These are phyloP conservation scores for Geosmithia putterillii DNA, from an alignment of 2,329 filamentous ascomycete species.

Conservation along the genomic window DNA sequence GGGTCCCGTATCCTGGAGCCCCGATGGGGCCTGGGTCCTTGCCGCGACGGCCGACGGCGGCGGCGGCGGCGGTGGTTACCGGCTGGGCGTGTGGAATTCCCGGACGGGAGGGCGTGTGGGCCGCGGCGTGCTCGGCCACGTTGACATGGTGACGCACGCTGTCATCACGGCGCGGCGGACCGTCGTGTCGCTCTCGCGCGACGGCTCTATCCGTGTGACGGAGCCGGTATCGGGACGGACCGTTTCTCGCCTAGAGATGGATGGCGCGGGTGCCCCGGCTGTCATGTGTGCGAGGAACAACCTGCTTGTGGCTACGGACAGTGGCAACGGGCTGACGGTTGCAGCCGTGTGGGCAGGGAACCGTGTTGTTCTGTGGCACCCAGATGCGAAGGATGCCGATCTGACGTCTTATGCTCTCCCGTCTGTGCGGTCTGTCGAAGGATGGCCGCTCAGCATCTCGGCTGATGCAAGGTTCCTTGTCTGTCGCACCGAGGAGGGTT, in stretches of 20 bases:
- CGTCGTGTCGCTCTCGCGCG: conserved; percentile 22
- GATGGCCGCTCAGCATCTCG: conserved; percentile 27
- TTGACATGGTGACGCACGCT: conserved; percentile 22
- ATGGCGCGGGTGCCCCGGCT: neutral
- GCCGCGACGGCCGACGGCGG: conserved; percentile 12
- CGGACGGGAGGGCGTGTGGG: conserved; percentile 14
- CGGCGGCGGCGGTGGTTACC: conserved; percentile 2
- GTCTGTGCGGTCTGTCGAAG: conserved; percentile 18
- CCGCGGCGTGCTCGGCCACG: conserved; percentile 17
- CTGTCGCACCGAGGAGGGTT: conserved; percentile 26
- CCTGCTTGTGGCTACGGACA: conserved; percentile 19
- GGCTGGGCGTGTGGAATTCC: conserved; percentile 20
- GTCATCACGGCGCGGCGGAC: conserved; percentile 16
- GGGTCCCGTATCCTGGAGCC: conserved; percentile 19
- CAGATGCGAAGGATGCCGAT: conserved; percentile 14
- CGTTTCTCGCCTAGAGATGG: conserved; percentile 19
- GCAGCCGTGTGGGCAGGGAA: conserved; percentile 24
- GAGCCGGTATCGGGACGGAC: conserved; percentile 18
- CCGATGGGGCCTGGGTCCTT: conserved; percentile 16
- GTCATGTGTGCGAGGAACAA: conserved; percentile 4
- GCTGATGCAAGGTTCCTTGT: conserved; percentile 22
- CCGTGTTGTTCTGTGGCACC: conserved; percentile 22
- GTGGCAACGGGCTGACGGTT: conserved; percentile 17
- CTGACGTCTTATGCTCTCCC: conserved; percentile 22
- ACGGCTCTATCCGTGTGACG: conserved; percentile 24